phyloP scores from a whole-genome alignment of 768 basidiomycete species.

The Tremella yokohamensis region DNA sequence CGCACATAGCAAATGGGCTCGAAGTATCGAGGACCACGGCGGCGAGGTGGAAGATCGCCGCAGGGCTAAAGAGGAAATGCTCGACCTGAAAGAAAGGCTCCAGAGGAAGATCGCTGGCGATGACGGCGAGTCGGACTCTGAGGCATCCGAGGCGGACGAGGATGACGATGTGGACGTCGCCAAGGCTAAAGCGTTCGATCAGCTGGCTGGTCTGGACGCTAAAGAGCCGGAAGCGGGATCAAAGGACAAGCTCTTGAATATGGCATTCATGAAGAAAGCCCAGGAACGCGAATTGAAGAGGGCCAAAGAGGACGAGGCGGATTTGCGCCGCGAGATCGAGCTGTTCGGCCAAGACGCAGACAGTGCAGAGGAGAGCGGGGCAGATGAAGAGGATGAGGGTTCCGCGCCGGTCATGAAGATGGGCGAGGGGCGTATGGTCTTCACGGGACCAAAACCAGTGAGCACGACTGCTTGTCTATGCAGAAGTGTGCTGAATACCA shows the following conservation, averaged over 20 bases:
- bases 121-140: conserved; percentile 56
- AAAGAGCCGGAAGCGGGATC: conserved; percentile 48
- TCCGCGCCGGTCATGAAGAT: conserved; percentile 40
- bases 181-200: conserved; percentile 70
- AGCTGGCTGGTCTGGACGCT: conserved; percentile 59
- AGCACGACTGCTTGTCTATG: background rate
- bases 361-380: conserved; percentile 37
- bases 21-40: conserved; percentile 41
- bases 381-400: conserved; percentile 38
- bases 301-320: conserved; percentile 64
- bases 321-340: conserved; percentile 69
- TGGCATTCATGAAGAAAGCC: conserved; percentile 99
- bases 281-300: conserved; percentile 63
- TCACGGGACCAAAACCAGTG: conserved; percentile 30
- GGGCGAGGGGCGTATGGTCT: conserved; percentile 52
- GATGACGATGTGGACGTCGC: conserved; percentile 55
- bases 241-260: conserved; percentile 73
- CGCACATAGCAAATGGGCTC: conserved; percentile 62
- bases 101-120: conserved; percentile 64
- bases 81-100: conserved; percentile 74
- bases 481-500: too few species aligned
- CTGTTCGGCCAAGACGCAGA: conserved; percentile 48
- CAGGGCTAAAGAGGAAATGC: conserved; percentile 76
- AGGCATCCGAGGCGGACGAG: conserved; percentile 52
- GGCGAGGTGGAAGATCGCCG: conserved; percentile 63